phyloP scores from a whole-genome alignment of 2,329 filamentous ascomycete species.

The Hortaea sp. region DNA sequence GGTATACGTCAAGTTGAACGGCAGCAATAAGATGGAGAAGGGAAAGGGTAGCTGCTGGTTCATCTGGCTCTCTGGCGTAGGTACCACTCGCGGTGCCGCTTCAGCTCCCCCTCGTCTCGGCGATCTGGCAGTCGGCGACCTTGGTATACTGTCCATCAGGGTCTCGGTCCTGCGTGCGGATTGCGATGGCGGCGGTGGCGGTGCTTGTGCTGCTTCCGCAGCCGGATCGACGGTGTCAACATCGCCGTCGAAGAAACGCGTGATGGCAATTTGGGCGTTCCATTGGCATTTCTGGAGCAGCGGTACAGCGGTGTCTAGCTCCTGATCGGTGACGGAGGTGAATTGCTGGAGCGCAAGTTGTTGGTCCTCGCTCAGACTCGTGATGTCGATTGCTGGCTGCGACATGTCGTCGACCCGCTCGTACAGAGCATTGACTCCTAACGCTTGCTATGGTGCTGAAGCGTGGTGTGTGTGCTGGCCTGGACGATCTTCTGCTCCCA shows the following conservation, averaged over 20 bases:
- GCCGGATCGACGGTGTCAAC: conserved; percentile 74
- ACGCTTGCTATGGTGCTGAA: no score
- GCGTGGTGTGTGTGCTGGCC: no score
- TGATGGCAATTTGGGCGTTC: conserved; percentile 94
- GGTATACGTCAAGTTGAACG: conserved; percentile 68
- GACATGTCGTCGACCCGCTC: neutral
- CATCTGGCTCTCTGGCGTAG: conserved; percentile 56
- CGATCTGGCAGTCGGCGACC: conserved; percentile 15
- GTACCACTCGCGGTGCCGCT: conserved; percentile 76
- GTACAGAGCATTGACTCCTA: no score
- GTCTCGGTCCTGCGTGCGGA: conserved; percentile 61
- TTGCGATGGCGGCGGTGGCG: conserved; percentile 52
- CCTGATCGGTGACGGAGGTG: conserved; percentile 77
- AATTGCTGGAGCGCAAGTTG: conserved; percentile 81
- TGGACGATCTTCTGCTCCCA: no score
- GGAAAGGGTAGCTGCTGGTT: conserved; percentile 64
- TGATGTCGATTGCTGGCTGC: conserved; percentile 1
- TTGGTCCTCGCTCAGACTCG: conserved; percentile 3
- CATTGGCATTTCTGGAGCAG: conserved; percentile 80
- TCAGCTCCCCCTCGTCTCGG: conserved; percentile 36
- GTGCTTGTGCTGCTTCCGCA: conserved; percentile 60
- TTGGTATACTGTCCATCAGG: conserved; percentile 45
- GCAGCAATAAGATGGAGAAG: conserved; percentile 67
- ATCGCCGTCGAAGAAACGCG: conserved; percentile 97
- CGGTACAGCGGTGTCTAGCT: conserved; percentile 63